Base-by-base conservation (phyloP, 768 basidiomycete genomes). In the Leccinum broughii region DNA sequence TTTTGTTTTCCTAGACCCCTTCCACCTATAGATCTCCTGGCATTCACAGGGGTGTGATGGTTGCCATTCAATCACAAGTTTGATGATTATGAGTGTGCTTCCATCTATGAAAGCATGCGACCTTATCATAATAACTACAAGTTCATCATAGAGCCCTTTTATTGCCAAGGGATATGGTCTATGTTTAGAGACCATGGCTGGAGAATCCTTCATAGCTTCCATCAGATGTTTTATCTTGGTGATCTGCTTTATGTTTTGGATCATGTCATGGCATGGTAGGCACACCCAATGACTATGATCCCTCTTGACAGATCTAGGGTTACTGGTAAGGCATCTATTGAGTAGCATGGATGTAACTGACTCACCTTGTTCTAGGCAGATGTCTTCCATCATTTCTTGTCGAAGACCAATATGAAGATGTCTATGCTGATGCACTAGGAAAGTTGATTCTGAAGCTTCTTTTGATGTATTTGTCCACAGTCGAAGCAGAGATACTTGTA, bases 151-250 rank as follows among this genome's bases (percentile, higher is more conserved):
- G 48, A 59, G 5, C 49, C 55, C 6, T 62, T 58, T 20, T 62
- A 56, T 22, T 8, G 4, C 3, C 55, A 48, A 10, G 57, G 57
- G 4, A 4, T 35, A 3, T 66, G 63, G 63, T 41, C 39, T 1
- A 54, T 46, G 0, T 66, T 61, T 35, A 8, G 44, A 7, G 58
- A 66, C 14, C 57, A 64, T 60, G 58, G 62, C 0, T 63, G 46
- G 20, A 15, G 54, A 3, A 26, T 61, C 3, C 15, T 8, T 1
- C 11, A 7, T 17, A 56, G 37, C 24, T 64, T 61, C 26, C 17
- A 9, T 8, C 59, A 63, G 11, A 63, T 63, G 56, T 65, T 64
- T 20, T 63, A 63, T 26, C 24, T 63, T 10, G 32, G 20, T 1
- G n/a, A 35, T 7, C 62, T 2, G 0, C 1, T 52, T 32, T 9